Percentiles rank a stretch among this genome's conserved stretches.
Conservation (phyloP, 768 basidiomycete genomes). For the Boletales sp. region DNA sequence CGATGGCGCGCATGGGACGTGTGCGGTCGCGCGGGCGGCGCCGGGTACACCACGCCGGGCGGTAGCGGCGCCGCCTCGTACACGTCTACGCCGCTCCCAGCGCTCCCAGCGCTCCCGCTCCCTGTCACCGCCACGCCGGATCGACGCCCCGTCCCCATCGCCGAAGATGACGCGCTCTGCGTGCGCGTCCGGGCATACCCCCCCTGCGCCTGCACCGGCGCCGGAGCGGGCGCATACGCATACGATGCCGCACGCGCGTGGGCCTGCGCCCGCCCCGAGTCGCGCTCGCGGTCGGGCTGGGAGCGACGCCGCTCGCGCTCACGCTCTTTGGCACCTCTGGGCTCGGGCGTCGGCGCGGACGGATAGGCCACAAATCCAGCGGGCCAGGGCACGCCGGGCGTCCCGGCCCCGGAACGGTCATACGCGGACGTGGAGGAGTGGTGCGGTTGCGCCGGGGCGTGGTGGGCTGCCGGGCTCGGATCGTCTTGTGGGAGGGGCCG, state of each 20-base stretch:
- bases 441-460: not conserved
- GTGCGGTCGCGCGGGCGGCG: slow-evolving; percentile 20
- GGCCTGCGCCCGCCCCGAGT: not conserved
- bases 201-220: too few relatives aligned
- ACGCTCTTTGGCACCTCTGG: not conserved
- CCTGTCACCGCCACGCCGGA: not conserved
- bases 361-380: slow-evolving; percentile 17
- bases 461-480: not conserved
- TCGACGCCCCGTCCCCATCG: not conserved
- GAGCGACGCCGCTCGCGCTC: too few relatives aligned
- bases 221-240: not conserved
- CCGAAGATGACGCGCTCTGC: slow-evolving; percentile 7
- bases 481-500: slow-evolving; percentile 23
- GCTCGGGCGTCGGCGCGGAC: not conserved
- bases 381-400: slow-evolving; percentile 9
- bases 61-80: slow-evolving; percentile 28
- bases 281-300: not conserved
- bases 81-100: not conserved
- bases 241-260: not conserved
- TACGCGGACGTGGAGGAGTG: not conserved
- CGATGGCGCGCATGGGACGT: slow-evolving; percentile 20
- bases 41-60: slow-evolving; percentile 24
- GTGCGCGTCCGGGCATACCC: slow-evolving; percentile 8
- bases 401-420: slow-evolving; percentile 12
- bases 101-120: too few relatives aligned